Evolutionary conservation across 306 rosid species (phyloP), one percentile per base, ranked within the genome.

Genomic region (Delonix regia): DNA sequence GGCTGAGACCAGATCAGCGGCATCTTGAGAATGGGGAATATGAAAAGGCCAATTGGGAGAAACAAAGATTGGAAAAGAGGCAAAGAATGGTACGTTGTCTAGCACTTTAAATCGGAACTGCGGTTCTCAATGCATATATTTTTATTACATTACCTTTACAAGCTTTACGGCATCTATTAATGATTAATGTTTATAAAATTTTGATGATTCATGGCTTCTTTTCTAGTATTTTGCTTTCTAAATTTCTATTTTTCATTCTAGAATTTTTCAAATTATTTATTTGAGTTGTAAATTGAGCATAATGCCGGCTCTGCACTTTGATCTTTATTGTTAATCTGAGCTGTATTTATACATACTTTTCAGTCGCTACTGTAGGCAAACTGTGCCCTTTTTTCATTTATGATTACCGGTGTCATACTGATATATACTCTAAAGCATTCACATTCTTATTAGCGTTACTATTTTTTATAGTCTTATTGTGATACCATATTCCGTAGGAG

Each of bases 1-100:
- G 99, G 88, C 86, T 93, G 47, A 88, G 99, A 78, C 99, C 99
- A 9, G 99, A 95, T 84, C 99, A 95, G 80, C 92, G 99, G 76
- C 96, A 91, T 86, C 85, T 95, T 69, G 99, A 95, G 88, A 91
- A 95, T 82, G 99, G 99, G 28, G 97, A 95, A 81, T 95, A 93
- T 44, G 99, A 91, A 82, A 93, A 87, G 90, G 99, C 99, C 14
- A 95, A 95, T 83, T 68, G 52, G 42, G 99, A 95, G 89, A 95
- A 95, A 79, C 99, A 91, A 83, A 90, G 99, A 65, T 75, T 95
- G 87, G 99, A 95, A 74, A 87, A 80, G 87, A 91, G 99, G 82
- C 99, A 95, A 75, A 89, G 99, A 89, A 86, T 93, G 92, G 99
- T 95, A 92, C 45, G 92, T 85, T 69, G 19, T 39, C 5, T 72